Conservation (phyloP, 2,329 filamentous ascomycete species). For the Venturiaceae sp. region DNA sequence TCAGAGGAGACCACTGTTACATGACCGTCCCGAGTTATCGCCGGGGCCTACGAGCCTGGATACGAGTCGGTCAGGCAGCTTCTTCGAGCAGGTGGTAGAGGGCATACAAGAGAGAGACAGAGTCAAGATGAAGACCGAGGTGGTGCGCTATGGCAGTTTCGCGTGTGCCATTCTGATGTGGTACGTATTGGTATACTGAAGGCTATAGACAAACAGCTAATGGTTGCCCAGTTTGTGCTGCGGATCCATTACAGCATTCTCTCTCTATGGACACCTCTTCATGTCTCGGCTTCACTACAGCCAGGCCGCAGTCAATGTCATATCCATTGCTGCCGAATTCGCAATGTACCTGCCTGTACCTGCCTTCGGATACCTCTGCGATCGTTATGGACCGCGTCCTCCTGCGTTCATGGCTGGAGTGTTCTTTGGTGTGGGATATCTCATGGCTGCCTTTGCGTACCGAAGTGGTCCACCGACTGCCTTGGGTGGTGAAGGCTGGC, state of each 20-base stretch:
- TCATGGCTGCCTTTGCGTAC: constrained; percentile 74
- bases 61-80: constrained; percentile 39
- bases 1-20: constrained; percentile 30
- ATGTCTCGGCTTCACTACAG: constrained; percentile 78
- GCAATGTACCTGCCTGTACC: constrained; percentile 90
- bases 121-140: constrained; percentile 41
- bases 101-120: constrained; percentile 51
- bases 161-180: constrained; percentile 51
- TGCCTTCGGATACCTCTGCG: constrained; percentile 81
- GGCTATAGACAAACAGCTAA: not conserved
- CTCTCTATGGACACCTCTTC: constrained; percentile 85
- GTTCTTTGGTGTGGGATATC: constrained; percentile 73
- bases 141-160: constrained; percentile 47
- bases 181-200: constrained; percentile 19
- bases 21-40: constrained; percentile 18
- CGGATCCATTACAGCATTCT: constrained; percentile 87
- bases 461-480: constrained; percentile 44
- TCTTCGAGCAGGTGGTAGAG: constrained; percentile 52
- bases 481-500: constrained; percentile 48
- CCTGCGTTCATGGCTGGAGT: constrained; percentile 63
- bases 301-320: constrained; percentile 84
- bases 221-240: constrained; percentile 54
- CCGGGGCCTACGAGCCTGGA: constrained; percentile 26
- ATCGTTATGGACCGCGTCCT: constrained; percentile 72
- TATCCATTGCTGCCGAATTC: constrained; percentile 78